Evolutionary conservation across 1,284 basidiomycete species (phyloP), one percentile per base, ranked within the genome.

Genomic region (Macrocystidia cucumis): DNA sequence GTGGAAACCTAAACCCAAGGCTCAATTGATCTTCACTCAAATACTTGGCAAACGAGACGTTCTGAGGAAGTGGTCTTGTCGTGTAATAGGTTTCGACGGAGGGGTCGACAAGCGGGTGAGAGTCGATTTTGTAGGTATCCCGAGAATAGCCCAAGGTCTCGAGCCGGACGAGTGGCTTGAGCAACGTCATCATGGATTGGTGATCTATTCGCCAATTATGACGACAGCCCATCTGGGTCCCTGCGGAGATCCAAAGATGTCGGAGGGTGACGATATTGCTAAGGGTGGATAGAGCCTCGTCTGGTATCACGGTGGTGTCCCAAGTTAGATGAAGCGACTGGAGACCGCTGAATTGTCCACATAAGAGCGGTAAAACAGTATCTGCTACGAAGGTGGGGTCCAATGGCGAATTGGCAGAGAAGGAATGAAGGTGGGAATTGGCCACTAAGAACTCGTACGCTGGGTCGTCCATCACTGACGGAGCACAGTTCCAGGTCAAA

Each of bases 121-220:
- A 40, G 19, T 45, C 33, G 18, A 42, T 44, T 5, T 19, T 23
- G 37, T 59, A 56, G 2, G 57, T 53, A 35, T 59, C 57, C 4
- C 51, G 44, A 7, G 55, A 51, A 32, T 57, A 53, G 2, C 46
- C 50, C 9, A 59, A 37, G 1, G 37, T 49, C 37, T 47, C 37
- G 4, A 59, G 49, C 8, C 29, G 19, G 3, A 17, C 16, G 9
- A 59, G 51, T 8, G 51, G 39, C 9, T 34, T 35, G 18, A 53
- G 43, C 3, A 34, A 18, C 5, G 40, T 35, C 3, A 42, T 26
- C 6, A 52, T 26, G 12, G 35, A n/a, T 1, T 39, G 21, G 30
- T 55, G 54, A 29, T 51, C 38, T 29, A 57, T 36, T 28, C 43
- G 35, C 57, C 57, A 59, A n/a, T 46, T 48, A 30, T 47, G 49